Evolutionary conservation across 306 rosid genomes (phyloP).

Genomic region (Glycyrrhiza uralensis): DNA sequence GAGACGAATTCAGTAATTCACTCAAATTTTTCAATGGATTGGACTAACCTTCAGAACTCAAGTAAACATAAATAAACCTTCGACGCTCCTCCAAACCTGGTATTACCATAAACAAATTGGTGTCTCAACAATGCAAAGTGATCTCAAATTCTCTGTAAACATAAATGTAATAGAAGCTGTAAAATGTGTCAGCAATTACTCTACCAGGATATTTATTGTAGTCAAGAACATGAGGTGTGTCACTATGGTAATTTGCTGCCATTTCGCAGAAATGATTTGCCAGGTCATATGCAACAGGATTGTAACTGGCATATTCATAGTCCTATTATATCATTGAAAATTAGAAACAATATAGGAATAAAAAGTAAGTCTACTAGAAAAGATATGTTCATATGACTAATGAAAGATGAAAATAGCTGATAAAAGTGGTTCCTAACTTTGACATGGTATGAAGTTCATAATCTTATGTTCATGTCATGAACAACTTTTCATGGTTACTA

Average conservation of each 20-base stretch:
- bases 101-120: conserved; percentile 19
- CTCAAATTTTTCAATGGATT: no score
- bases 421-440: neutral
- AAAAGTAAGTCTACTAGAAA: neutral
- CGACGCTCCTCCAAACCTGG: conserved; percentile 73
- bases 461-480: neutral
- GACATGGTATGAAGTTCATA: neutral
- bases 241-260: conserved; percentile 86
- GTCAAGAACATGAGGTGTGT: conserved; percentile 83
- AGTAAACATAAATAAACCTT: conserved; percentile 52
- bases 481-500: neutral
- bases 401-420: neutral
- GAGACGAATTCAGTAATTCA: no score
- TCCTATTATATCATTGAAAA: conserved; percentile 53
- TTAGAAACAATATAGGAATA: neutral
- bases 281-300: conserved; percentile 78
- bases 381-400: neutral
- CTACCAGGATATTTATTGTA: conserved; percentile 79
- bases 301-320: conserved; percentile 82
- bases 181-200: conserved; percentile 28
- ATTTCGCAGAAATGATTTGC: conserved; percentile 98
- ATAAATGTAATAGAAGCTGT: conserved; percentile 15
- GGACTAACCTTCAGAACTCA: conserved; percentile 67
- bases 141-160: conserved; percentile 13
- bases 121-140: conserved; percentile 5